Conservation (phyloP, 352 stramenopile species). For the Phytophthora brassicae region DNA sequence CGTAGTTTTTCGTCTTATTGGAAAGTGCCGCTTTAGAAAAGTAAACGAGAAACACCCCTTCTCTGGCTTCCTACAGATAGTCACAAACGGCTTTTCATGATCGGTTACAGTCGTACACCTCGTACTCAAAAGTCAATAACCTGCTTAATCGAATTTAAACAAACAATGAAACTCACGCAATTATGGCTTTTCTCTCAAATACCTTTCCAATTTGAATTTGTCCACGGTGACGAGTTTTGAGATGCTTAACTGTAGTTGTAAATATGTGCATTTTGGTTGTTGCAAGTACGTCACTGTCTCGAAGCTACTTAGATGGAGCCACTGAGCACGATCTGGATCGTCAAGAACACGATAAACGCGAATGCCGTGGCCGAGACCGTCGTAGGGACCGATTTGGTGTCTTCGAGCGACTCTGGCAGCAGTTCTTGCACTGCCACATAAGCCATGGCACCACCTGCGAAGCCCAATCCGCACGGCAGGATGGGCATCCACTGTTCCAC, state of each 20-base stretch:
- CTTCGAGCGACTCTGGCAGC: slow-evolving; percentile 79
- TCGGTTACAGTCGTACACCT: slow-evolving; percentile 5
- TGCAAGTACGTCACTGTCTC: slow-evolving; percentile 16
- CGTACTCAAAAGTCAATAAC: too few species aligned
- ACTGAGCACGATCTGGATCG: slow-evolving; percentile 78
- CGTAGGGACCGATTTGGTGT: slow-evolving; percentile 76
- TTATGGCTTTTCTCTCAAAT: too few species aligned
- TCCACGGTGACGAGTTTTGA: too few species aligned
- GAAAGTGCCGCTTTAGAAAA: slow-evolving; percentile 9
- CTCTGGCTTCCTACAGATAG: slow-evolving; percentile 20
- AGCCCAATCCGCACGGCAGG: slow-evolving; percentile 94
- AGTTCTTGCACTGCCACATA: slow-evolving; percentile 93
- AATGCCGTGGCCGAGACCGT: slow-evolving; percentile 70
- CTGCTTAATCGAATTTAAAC: too few species aligned
- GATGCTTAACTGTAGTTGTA: too few species aligned
- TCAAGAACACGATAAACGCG: slow-evolving; percentile 83
- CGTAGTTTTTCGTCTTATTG: slow-evolving; percentile 7
- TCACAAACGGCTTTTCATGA: slow-evolving; percentile 22
- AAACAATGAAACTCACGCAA: too few species aligned
- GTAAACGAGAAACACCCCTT: not conserved
- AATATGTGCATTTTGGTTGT: slow-evolving; percentile 25
- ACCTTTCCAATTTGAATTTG: too few species aligned
- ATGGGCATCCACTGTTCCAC: slow-evolving; percentile 93
- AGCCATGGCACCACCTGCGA: slow-evolving; percentile 97
- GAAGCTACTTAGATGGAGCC: slow-evolving; percentile 36